These are phyloP conservation scores for Ramichloridium luteum DNA, from an alignment of 2,329 filamentous ascomycete species.

Conservation along the genomic window DNA sequence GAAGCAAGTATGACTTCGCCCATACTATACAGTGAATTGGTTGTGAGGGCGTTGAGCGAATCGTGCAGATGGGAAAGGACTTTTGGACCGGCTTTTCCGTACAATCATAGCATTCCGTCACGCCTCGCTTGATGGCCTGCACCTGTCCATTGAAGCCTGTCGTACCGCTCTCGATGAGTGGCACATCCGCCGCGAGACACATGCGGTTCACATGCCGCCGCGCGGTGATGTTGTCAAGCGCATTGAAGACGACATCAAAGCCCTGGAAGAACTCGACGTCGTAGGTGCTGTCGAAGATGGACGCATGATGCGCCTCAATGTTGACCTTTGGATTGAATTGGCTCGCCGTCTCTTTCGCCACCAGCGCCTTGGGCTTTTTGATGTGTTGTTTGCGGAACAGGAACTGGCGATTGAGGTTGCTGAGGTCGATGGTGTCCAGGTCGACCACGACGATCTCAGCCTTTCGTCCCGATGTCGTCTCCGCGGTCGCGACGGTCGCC, in stretches of 20 bases:
- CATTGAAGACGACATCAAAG: conserved; percentile 88
- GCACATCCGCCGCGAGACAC: conserved; percentile 83
- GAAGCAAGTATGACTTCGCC: conserved; percentile 92
- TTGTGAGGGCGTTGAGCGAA: conserved; percentile 88
- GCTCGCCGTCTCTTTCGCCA: conserved; percentile 82
- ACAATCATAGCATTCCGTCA: conserved; percentile 95
- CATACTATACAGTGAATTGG: conserved; percentile 98
- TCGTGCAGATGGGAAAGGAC: conserved; percentile 91
- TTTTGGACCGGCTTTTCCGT: conserved; percentile 81
- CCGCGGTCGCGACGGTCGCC: conserved; percentile 1
- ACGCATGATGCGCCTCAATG: conserved; percentile 80
- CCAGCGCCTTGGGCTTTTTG: conserved; percentile 89
- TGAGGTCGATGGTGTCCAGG: conserved; percentile 94
- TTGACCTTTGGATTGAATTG: conserved; percentile 82
- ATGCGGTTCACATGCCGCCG: conserved; percentile 92
- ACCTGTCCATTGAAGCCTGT: conserved; percentile 97
- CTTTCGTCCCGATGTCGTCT: conserved; percentile 6
- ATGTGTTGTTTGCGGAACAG: conserved; percentile 95
- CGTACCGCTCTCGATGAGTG: conserved; percentile 89
- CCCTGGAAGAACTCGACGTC: conserved; percentile 74
- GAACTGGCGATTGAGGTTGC: conserved; percentile 95
- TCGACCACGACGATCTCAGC: conserved; percentile 82
- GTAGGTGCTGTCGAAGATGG: conserved; percentile 85
- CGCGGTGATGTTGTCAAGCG: conserved; percentile 88
- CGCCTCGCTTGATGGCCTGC: conserved; percentile 77